These are phyloP conservation scores for Parietichytrium sp. DNA, from an alignment of 108 stramenopile species.

Conservation along the genomic window DNA sequence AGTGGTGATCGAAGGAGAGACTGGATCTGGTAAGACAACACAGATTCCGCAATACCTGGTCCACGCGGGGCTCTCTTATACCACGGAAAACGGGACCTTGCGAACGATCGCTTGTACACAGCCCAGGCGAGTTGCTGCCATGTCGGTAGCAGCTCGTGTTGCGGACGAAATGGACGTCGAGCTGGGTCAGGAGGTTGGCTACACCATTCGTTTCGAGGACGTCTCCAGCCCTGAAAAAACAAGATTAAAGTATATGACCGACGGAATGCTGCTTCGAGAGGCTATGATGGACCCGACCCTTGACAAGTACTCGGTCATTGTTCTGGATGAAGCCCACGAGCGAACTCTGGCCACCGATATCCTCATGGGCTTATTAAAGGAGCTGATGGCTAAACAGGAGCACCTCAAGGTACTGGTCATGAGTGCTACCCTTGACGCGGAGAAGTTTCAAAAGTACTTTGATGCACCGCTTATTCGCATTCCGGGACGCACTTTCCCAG, in stretches of 20 bases:
- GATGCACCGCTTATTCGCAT: conserved; percentile 74
- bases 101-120: conserved; percentile 90
- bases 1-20: conserved; percentile 94
- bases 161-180: conserved; percentile 98
- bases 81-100: conserved; percentile 63
- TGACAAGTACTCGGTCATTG: conserved; percentile 81
- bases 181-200: conserved; percentile 91
- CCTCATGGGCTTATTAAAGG: conserved; percentile 97
- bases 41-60: conserved; percentile 93
- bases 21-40: conserved; percentile 90
- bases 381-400: conserved; percentile 78
- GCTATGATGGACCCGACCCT: conserved; percentile 96
- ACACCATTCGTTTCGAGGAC: conserved; percentile 98
- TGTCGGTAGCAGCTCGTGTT: conserved; percentile 91
- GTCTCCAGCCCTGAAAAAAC: conserved; percentile 69
- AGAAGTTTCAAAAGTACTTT: conserved; percentile 73
- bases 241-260: conserved; percentile 71
- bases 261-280: conserved; percentile 68
- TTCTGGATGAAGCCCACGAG: conserved; percentile 98
- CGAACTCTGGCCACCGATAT: conserved; percentile 93
- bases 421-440: conserved; percentile 95
- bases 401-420: conserved; percentile 96
- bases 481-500: conserved; percentile 94
- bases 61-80: conserved; percentile 63
- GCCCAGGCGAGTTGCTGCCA: conserved; percentile 96